Percentiles rank a stretch among this genome's conserved stretches.
These are phyloP conservation scores for Dipodascus geniculatus DNA, from an alignment of 805 yeast genomes.

Conservation along the genomic window DNA sequence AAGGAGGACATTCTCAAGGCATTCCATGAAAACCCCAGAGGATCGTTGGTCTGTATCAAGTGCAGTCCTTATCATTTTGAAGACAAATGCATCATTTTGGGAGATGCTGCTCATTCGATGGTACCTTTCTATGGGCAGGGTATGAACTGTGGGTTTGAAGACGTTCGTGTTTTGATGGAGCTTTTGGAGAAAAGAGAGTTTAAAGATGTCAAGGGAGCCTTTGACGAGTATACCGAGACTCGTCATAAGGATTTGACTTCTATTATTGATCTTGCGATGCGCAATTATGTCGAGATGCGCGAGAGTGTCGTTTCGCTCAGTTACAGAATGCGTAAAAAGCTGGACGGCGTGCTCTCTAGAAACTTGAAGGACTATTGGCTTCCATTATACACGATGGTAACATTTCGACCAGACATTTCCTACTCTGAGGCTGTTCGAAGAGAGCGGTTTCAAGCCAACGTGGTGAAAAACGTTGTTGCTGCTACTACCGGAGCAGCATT, in stretches of 20 bases:
- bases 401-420: conserved; percentile 73
- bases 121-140: conserved; percentile 98
- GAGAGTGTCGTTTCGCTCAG: conserved; percentile 53
- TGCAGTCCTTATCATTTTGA: conserved; percentile 58
- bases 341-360: conserved; percentile 56
- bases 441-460: conserved; percentile 41
- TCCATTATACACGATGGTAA: conserved; percentile 86
- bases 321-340: conserved; percentile 51
- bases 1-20: conserved; percentile 37
- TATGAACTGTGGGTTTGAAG: conserved; percentile 93
- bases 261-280: conserved; percentile 66
- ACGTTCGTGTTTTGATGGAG: conserved; percentile 56
- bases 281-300: conserved; percentile 81
- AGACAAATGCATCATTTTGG: conserved; percentile 57
- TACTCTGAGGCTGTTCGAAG: conserved; percentile 56
- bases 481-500: conserved; percentile 3
- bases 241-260: conserved; percentile 63
- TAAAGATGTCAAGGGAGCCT: conserved; percentile 36
- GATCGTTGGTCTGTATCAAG: conserved; percentile 62
- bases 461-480: conserved; percentile 26
- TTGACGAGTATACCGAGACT: conserved; percentile 38
- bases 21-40: conserved; percentile 53
- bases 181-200: conserved; percentile 28
- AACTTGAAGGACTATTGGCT: conserved; percentile 56
- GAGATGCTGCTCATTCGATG: conserved; percentile 95